phyloP scores from a whole-genome alignment of 257 asterid genomes.

The Solanum bukasovii region DNA sequence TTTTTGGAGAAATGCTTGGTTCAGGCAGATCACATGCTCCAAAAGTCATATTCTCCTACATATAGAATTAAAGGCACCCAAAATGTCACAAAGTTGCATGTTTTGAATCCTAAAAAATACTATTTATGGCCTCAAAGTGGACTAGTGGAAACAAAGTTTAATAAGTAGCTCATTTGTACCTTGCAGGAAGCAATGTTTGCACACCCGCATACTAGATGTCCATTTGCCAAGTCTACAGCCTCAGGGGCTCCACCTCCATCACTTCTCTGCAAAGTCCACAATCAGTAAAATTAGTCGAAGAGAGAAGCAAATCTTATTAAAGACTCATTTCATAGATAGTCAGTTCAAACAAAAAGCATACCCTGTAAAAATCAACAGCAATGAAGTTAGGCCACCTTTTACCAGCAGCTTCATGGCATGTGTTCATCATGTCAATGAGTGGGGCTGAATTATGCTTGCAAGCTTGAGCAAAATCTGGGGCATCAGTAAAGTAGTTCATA shows the following conservation, averaged over 20 bases:
- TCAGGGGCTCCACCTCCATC: constrained; percentile 92
- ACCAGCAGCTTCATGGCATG: constrained; percentile 66
- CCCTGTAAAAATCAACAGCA: constrained; percentile 90
- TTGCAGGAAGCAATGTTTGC: constrained; percentile 50
- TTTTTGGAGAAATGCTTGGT: constrained; percentile 9
- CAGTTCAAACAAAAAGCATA: constrained; percentile 6
- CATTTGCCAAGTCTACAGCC: constrained; percentile 79
- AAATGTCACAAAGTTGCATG: not conserved
- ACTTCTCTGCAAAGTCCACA: constrained; percentile 59
- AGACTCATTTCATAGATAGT: not conserved
- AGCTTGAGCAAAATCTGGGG: constrained; percentile 61
- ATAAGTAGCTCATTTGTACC: constrained; percentile 24
- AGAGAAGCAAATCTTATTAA: not conserved
- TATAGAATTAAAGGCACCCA: not conserved
- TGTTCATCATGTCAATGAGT: constrained; percentile 57
- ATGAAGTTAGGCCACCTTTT: constrained; percentile 88
- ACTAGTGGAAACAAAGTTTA: not conserved
- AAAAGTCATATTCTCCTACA: constrained; percentile 55
- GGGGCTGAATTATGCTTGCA: constrained; percentile 86
- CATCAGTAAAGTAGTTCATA: constrained; percentile 73
- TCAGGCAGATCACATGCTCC: constrained; percentile 59
- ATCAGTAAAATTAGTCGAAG: not conserved
- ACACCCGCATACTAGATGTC: constrained; percentile 80
- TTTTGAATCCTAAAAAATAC: not conserved
- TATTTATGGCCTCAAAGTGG: not conserved